A percentile compares a stretch with the other conserved stretches of the same genome.
These are phyloP conservation scores for Candida yuanshanica DNA, from an alignment of 805 yeast species.

Conservation along the genomic window DNA sequence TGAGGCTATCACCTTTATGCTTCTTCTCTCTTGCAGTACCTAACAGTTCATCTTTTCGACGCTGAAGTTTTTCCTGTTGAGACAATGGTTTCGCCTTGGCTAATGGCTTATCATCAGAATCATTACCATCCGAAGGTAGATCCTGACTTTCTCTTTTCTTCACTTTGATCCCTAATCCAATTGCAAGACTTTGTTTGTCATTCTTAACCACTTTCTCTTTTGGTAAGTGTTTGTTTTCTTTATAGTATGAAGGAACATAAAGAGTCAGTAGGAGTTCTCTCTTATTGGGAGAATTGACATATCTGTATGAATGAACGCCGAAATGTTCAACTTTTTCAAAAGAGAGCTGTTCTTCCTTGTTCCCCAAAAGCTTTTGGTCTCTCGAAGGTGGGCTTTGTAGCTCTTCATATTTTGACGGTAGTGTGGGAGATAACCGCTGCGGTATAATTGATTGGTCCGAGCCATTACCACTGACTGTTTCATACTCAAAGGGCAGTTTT, in stretches of 20 bases:
- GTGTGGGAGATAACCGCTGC: slow-evolving; percentile 17
- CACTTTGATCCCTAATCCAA: slow-evolving; percentile 2
- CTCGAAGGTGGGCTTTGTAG: slow-evolving; percentile 5
- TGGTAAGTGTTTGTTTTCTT: slow-evolving; percentile 1
- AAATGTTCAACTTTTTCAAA: slow-evolving; percentile 8
- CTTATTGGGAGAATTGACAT: not conserved
- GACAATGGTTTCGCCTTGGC: not conserved
- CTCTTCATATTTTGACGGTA: slow-evolving; percentile 10
- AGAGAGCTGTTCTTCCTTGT: not conserved
- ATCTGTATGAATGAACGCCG: slow-evolving; percentile 9
- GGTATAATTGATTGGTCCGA: not conserved
- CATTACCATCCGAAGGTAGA: not conserved
- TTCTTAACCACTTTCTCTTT: not conserved
- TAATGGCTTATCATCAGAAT: not conserved
- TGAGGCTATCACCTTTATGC: slow-evolving; percentile 16
- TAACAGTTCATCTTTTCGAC: slow-evolving; percentile 2
- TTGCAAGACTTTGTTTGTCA: not conserved
- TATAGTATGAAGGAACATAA: slow-evolving; percentile 13
- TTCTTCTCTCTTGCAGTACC: slow-evolving; percentile 9
- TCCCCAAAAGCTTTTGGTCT: not conserved
- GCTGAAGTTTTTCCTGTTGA: not conserved
- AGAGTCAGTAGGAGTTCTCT: slow-evolving; percentile 7
- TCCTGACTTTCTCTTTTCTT: not conserved
- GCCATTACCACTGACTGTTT: not conserved
- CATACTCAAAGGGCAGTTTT: slow-evolving; percentile 7